phyloP scores from a whole-genome alignment of 257 asterid genomes.

The Gynochthodes officinalis region DNA sequence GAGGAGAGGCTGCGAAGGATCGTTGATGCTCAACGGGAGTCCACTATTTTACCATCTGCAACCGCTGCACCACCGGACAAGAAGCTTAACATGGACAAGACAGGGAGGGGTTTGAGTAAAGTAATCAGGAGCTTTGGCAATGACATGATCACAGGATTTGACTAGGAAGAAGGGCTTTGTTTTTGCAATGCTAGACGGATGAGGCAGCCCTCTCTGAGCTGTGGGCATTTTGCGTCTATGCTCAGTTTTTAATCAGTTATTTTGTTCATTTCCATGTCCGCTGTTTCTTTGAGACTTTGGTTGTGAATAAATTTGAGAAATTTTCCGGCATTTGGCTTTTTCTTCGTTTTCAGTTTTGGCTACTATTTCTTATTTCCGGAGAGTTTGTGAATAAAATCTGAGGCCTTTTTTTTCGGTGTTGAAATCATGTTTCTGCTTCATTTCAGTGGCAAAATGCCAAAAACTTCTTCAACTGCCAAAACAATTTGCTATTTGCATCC shows the following conservation, averaged over 20 bases:
- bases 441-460: too few species aligned
- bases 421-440: not conserved
- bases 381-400: not conserved
- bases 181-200: not conserved
- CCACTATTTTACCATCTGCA: slow-evolving; percentile 53
- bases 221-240: not conserved
- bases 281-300: not conserved
- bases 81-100: not conserved
- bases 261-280: not conserved
- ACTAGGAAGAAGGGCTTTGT: slow-evolving; percentile 18
- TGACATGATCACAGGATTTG: slow-evolving; percentile 36
- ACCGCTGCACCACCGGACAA: slow-evolving; percentile 40
- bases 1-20: slow-evolving; percentile 45
- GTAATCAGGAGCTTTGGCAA: slow-evolving; percentile 35
- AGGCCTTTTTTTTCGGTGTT: slow-evolving; percentile 1
- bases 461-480: too few species aligned
- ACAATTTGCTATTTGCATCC: too few species aligned
- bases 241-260: not conserved
- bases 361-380: not conserved
- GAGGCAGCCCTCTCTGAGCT: slow-evolving; percentile 1
- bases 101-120: slow-evolving; percentile 14
- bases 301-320: slow-evolving; percentile 7
- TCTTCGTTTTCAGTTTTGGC: not conserved
- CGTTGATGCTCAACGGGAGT: slow-evolving; percentile 45
- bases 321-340: not conserved